phyloP scores from a whole-genome alignment of 2,329 filamentous ascomycete species.

The Neopestalotiopsis rosae region DNA sequence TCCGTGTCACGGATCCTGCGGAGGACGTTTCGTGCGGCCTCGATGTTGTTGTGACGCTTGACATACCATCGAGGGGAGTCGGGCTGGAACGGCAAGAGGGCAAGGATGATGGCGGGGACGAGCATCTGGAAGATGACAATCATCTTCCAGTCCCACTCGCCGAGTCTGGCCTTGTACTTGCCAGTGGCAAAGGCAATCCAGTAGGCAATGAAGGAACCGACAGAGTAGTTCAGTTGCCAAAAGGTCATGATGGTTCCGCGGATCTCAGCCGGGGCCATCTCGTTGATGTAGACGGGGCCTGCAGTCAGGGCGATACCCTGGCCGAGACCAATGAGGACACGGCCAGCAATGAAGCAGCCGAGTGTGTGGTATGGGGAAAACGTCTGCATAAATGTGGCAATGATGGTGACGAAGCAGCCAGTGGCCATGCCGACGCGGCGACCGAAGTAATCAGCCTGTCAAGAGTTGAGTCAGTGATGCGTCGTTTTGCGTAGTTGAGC shows the following conservation, averaged over 20 bases:
- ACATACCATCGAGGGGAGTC: slow-evolving; percentile 74
- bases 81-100: slow-evolving; percentile 68
- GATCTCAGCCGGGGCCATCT: slow-evolving; percentile 68
- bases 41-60: slow-evolving; percentile 63
- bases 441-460: slow-evolving; percentile 60
- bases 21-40: slow-evolving; percentile 64
- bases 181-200: slow-evolving; percentile 69
- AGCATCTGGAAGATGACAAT: slow-evolving; percentile 76
- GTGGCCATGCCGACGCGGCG: slow-evolving; percentile 69
- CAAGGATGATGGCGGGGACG: slow-evolving; percentile 67
- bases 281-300: slow-evolving; percentile 74
- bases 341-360: slow-evolving; percentile 70
- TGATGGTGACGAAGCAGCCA: slow-evolving; percentile 68
- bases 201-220: slow-evolving; percentile 69
- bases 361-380: slow-evolving; percentile 66
- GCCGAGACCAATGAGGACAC: slow-evolving; percentile 72
- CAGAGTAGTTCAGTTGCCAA: slow-evolving; percentile 72
- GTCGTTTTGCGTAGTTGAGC: neutral
- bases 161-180: slow-evolving; percentile 58
- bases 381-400: slow-evolving; percentile 72
- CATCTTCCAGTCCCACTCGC: slow-evolving; percentile 77
- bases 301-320: slow-evolving; percentile 72
- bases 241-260: slow-evolving; percentile 72
- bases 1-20: slow-evolving; percentile 67
- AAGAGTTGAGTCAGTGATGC: neutral